Base-by-base conservation (phyloP, 129 eudicot genomes). In the Flaveria sonorensis region DNA sequence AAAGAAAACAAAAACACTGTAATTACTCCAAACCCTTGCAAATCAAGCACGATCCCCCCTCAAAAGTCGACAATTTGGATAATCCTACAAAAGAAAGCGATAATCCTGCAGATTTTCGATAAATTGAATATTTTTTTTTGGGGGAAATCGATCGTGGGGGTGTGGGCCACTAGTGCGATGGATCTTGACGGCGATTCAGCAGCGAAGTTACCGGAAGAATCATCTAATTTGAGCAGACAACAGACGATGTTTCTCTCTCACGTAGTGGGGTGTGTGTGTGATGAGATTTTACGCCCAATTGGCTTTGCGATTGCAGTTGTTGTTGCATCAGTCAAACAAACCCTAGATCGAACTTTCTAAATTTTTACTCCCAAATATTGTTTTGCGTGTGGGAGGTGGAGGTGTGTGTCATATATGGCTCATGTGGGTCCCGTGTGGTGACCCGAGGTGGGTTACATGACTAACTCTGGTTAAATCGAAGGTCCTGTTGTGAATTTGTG, bases 161-260 rank as follows among this genome's bases (percentile, higher is more conserved):
- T 45, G 50, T 8, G 87, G 87, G 84, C 87, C 80, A 79, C 36
- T 43, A 55, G 53, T 68, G 74, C 43, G 87, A 79, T 83, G 79
- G 86, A 57, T 63, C 71, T 71, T 53, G 75, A 69, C 62, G 83
- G 71, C 86, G 86, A 79, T 72, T 83, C 78, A 59, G 68, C 57
- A 53, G 77, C 83, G 86, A 70, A 60, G 81, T 74, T 36, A 76
- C 87, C 84, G 87, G 87, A 79, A 76, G 87, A 75, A 79, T 79
- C 73, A n/a, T 79, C 84, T 75, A 81, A 69, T 76, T 71, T 82
- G 74, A 42, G 66, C 68, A 73, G 64, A 57, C 15, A 23, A 57
- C 70, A 57, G 61, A 21, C n/a, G 10, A 8, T 20, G 21, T 62
- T 72, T 72, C 83, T 79, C 83, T 72, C 78, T 79, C 83, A 79